Conservation (phyloP, 164 flowering plant genomes). For the Taxillus chinensis region DNA sequence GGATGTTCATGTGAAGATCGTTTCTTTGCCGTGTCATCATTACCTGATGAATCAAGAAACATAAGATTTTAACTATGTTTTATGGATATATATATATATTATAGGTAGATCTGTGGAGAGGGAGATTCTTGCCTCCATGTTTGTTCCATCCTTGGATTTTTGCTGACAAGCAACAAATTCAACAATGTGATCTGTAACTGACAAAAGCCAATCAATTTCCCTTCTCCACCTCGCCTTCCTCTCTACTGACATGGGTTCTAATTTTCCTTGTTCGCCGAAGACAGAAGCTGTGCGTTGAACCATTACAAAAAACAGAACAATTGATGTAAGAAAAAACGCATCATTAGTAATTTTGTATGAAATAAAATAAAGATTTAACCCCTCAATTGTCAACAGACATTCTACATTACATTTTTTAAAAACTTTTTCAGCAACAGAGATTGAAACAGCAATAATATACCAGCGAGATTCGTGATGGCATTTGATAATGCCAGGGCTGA, state of each 20-base stretch:
- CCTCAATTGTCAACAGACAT: too few relatives aligned
- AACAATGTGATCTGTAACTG: slow-evolving; percentile 50
- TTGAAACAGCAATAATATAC: slow-evolving; percentile 3
- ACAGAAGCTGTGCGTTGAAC: slow-evolving; percentile 38
- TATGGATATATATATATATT: too few relatives aligned
- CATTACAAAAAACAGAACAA: not conserved
- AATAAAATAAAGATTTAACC: not conserved
- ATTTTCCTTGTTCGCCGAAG: slow-evolving; percentile 41
- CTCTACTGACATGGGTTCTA: slow-evolving; percentile 53
- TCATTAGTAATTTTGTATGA: not conserved
- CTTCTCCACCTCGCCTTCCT: slow-evolving; percentile 48
- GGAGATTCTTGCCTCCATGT: slow-evolving; percentile 34
- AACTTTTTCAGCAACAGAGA: not conserved
- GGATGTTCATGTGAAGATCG: slow-evolving; percentile 8
- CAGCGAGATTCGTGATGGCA: slow-evolving; percentile 30
- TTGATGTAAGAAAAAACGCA: too few relatives aligned
- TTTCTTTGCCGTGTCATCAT: slow-evolving; percentile 4
- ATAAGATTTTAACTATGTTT: not conserved
- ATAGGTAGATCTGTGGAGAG: not conserved
- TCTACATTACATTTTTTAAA: not conserved
- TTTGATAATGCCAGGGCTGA: slow-evolving; percentile 26
- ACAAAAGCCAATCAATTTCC: slow-evolving; percentile 48
- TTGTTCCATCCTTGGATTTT: slow-evolving; percentile 35
- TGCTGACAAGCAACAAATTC: slow-evolving; percentile 57
- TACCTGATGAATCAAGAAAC: not conserved